Base-by-base conservation (phyloP, 2,329 filamentous ascomycete genomes). In the Ascochyta viciae-villosae region DNA sequence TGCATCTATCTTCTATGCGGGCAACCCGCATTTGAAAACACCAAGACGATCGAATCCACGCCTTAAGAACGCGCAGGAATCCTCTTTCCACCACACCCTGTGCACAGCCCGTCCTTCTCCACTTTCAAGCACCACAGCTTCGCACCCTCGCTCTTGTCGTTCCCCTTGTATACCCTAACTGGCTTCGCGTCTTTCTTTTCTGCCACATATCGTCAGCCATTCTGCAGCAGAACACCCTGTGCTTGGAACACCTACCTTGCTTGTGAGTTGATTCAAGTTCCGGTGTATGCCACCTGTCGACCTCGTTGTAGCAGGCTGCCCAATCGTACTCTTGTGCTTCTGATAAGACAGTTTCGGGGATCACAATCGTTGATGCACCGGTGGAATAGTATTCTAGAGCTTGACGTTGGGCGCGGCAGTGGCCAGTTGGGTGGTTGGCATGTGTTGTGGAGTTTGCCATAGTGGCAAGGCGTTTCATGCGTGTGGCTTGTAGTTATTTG, bases 391-490 rank as follows among this genome's bases (percentile, higher is more conserved):
- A 62, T 47, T 64, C 56, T 49, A 65, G 55, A 16, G 62, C 63
- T 31, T 56, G 57, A 24, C 62, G 66, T 37, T 70, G 66, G 12
- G 68, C 68, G 34, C 66, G 64, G 38, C 65, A 67, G 60, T 71
- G 66, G 41, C 64, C 66, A 26, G 58, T 53, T 50, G 37, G 47
- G n/a, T 26, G 31, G 23, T 6, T n/a, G 7, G 31, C 27, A n/a
- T 31, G 47, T 5, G 48, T 13, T 23, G 34, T 42, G 15, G 24
- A 35, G 31, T 3, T 35, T 29, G 23, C 41, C 42, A 46, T 53
- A n/a, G 41, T 27, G 22, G 15, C 22, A 15, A 29, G 19, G n/a
- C 9, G 22, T 19, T 19, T 3, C 2, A 10, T 19, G 22, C 9
- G 9, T 41, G 12, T 24, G 19, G n/a, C n/a, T 15, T 41, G 23